Base-by-base conservation (phyloP, 2,329 filamentous ascomycete species). In the Trichoderma atroviride region DNA sequence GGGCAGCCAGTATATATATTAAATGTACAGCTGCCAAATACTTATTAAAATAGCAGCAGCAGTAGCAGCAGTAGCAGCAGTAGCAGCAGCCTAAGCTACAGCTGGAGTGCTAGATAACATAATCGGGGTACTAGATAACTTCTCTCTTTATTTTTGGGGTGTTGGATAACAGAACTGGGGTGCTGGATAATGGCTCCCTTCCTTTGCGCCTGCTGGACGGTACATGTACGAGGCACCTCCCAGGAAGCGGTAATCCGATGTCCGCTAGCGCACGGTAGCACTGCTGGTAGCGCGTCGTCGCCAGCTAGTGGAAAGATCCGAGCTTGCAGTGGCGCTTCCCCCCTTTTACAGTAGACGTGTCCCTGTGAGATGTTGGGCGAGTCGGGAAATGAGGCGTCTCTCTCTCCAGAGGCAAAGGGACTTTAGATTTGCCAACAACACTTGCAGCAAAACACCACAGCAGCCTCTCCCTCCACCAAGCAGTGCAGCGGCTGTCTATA, bases 251-350 rank as follows among this genome's bases (percentile, higher is more conserved):
- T 64, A 40, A 57, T 58, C 64, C 43, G 58, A 59, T 67, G 29
- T 22, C 64, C 64, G 55, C 64, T 67, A 67, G 55, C 37, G 63
- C 63, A 24, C 55, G 40, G 55, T 50, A 67, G 64, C 47, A 50
- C 40, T 43, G 40, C 40, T 43, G 40, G 40, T 59, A 66, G 63
- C 63, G 64, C 64, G 64, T 24, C 16, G 60, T 68, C 33, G 57
- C 65, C 47, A 47, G 24, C 65, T 57, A 61, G 24, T 68, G 65
- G 65, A 61, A 68, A 68, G 65, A 68, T 68, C 65, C 65, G 65
- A 68, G 65, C 65, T 68, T 61, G 33, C 47, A 50, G 64, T 52
- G 33, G 58, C 58, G 37, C 37, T 40, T 50, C 57, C 50, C 27
- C 50, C 66, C 66, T 52, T 31, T 62, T 69, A 35, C 33, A 35